A percentile compares a stretch with the other conserved stretches of the same genome.
phyloP scores from a whole-genome alignment of 1,284 basidiomycete species.

The Polyporus tsugae region DNA sequence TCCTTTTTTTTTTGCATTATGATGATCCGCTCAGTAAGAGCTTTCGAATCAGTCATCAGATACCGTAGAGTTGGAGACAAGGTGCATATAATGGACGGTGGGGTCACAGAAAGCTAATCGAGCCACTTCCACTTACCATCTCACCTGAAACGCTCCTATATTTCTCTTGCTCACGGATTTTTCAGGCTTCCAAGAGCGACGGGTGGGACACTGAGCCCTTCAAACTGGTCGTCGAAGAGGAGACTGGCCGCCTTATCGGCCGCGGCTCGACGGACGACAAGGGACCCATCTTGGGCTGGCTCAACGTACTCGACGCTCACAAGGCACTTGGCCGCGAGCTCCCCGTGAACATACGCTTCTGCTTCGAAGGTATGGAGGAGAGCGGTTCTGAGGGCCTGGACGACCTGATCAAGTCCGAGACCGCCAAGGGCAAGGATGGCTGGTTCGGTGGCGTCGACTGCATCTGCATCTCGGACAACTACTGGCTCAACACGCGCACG shows the following conservation, averaged over 20 bases:
- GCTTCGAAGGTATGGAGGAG: constrained; percentile 99
- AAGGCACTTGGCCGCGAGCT: constrained; percentile 76
- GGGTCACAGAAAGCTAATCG: too few relatives aligned
- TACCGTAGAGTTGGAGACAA: too few relatives aligned
- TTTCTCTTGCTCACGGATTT: not conserved
- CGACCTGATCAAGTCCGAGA: constrained; percentile 87
- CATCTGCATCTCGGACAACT: constrained; percentile 96
- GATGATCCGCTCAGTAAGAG: too few relatives aligned
- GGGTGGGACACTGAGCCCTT: constrained; percentile 96
- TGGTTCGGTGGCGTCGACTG: constrained; percentile 95
- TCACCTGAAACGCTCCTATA: too few relatives aligned
- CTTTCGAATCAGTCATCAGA: too few relatives aligned
- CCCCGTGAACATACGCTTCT: constrained; percentile 94
- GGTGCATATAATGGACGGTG: too few relatives aligned
- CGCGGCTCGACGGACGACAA: constrained; percentile 95
- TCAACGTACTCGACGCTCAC: constrained; percentile 95
- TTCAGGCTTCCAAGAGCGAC: constrained; percentile 76
- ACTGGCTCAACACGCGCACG: constrained; percentile 85
- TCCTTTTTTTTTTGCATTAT: too few relatives aligned
- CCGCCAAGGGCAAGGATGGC: constrained; percentile 65
- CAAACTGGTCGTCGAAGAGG: constrained; percentile 73
- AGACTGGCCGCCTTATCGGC: constrained; percentile 82
- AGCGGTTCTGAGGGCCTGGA: constrained; percentile 94
- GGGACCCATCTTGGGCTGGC: constrained; percentile 92
- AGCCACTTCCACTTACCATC: too few relatives aligned